A percentile compares a stretch with the other conserved stretches of the same genome.
Conservation (phyloP, 305 asterid genomes). For the Fraxinus paxiana region DNA sequence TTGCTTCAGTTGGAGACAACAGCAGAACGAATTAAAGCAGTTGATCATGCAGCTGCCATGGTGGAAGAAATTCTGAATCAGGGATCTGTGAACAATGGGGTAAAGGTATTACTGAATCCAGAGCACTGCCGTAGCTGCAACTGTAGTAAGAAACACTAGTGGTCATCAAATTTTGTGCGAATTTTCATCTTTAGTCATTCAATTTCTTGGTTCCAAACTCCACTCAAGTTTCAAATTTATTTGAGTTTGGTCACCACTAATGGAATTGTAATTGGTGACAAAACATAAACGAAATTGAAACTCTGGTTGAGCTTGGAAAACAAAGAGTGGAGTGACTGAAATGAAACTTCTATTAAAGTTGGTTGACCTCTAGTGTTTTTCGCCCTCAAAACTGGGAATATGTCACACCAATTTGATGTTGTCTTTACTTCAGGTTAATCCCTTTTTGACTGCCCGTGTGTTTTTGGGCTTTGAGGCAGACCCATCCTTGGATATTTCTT, state of each 20-base stretch:
- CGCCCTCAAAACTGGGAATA: neutral
- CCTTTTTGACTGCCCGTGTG: constrained; percentile 58
- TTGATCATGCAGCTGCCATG: constrained; percentile 90
- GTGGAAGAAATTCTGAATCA: constrained; percentile 92
- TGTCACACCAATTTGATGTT: constrained; percentile 19
- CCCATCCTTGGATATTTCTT: constrained; percentile 58
- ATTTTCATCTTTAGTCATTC: neutral
- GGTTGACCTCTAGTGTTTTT: neutral
- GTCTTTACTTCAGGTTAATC: constrained; percentile 53
- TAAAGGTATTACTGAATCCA: constrained; percentile 47
- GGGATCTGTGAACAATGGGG: constrained; percentile 44
- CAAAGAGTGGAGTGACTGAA: neutral
- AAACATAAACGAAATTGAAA: neutral
- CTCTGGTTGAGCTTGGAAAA: neutral
- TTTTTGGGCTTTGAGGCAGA: constrained; percentile 90
- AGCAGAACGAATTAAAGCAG: constrained; percentile 77
- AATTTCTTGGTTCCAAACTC: neutral
- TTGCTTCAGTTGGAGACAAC: constrained; percentile 78
- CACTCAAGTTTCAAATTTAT: neutral
- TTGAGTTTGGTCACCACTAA: neutral
- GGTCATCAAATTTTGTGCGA: neutral
- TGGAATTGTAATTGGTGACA: neutral
- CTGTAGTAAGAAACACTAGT: neutral
- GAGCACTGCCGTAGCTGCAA: constrained; percentile 18
- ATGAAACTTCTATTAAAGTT: neutral